Base-by-base conservation (phyloP, 805 yeast species). In the Pichia pseudocactophila region DNA sequence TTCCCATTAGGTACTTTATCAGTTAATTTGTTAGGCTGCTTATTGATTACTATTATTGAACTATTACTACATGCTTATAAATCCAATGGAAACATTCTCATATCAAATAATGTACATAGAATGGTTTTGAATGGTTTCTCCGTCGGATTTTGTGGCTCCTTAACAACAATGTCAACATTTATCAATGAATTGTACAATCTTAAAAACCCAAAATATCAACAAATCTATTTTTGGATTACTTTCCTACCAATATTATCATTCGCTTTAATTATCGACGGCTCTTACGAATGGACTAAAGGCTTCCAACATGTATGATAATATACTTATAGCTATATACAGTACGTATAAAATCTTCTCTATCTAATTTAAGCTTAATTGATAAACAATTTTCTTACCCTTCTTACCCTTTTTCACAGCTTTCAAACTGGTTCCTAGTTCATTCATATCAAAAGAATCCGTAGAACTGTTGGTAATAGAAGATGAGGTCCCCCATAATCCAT, bases 261-360 rank as follows among this genome's bases (percentile, higher is more conserved):
- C 1, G 61, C 75, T 42, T 58, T 87, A 3, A 43, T 85, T n/a
- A 72, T 78, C 2, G 54, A 82, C 22, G 96, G 96, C 0, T 64
- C 82, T 6, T 85, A 78, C 54, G 68, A 71, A 32, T 88, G 96
- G 96, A 62, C 80, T 0, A 50, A 58, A 6, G 83, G 83, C 3
- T 37, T 48, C 31, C 16, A 25, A 15, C 25, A 26, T 22, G n/a
- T 36, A 1, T 44, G 17, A 37, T 16, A n/a, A n/a, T 10, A 16
- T 10, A n/a, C 12, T 8, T 37, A 30, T 38, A 39, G 19, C 27
- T 15, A 26, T 9, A 20, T 7, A 32, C 13, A 22, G 9, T n/a
- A n/a, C n/a, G n/a, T n/a, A 34, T 3, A 30, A 22, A 22, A 22
- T 22, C 25, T 16, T 11, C 6, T 10, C 13, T 26, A 12, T 26